Evolutionary conservation across 148 eudicot genomes (phyloP), one percentile per base, ranked within the genome.

Genomic region (Heliosperma pusillum): DNA sequence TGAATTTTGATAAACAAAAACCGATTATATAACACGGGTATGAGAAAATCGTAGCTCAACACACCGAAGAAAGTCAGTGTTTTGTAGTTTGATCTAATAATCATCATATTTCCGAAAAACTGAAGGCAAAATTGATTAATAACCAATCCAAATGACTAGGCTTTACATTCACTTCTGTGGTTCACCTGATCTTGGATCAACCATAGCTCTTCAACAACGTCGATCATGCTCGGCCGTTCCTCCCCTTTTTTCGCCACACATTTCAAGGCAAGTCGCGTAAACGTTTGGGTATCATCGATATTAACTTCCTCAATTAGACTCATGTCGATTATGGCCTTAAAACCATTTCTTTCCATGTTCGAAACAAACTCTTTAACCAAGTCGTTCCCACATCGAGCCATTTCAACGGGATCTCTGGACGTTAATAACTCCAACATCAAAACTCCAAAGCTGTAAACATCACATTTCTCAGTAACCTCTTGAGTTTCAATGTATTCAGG

Each of bases 381-480:
- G 42, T 71, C 77, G 64, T 20, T 64, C 12, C 77, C 77, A 50
- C 5, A 20, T 74, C 13, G 12, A 24, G 70, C 60, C 61, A 74
- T 63, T 42, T 66, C 17, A 63, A 64, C 45, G 2, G 77, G 77
- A 17, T 78, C 62, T 13, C 70, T 56, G 3, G 72, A 8, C 8
- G 77, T 79, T 40, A 81, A 70, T 26, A 81, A 70, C 55, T 77
- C 83, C 75, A 77, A 40, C 78, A 81, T 25, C 53, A 77, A 17
- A 69, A 81, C 84, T 15, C 84, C 84, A 36, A 81, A 77, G 52
- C 78, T 78, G 3, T 81, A 81, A 0, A 81, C 84, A 44, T 77
- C 78, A 24, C 84, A 77, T n/a, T 81, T 81, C 10, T 74, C 84
- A 12, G 84, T 81, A 55, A 81, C 80, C 36, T 81, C 74, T 29